phyloP scores from a whole-genome alignment of 2,329 filamentous ascomycete genomes.

The Monosporascus sp. region DNA sequence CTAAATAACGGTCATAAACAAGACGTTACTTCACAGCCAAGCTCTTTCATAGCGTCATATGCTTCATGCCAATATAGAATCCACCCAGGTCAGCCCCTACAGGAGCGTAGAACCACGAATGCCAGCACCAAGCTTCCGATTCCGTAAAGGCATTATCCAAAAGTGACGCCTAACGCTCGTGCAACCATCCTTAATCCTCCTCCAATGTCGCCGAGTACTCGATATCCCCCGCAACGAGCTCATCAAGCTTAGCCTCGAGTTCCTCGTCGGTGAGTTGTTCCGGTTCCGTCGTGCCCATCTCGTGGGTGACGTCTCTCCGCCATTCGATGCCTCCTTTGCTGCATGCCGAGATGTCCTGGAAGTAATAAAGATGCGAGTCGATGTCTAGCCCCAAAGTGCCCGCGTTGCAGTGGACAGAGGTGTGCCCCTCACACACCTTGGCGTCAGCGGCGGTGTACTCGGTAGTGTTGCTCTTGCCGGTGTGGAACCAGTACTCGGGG shows the following conservation, averaged over 20 bases:
- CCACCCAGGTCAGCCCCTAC: too few relatives aligned
- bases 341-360: conserved; percentile 40
- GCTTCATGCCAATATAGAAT: too few relatives aligned
- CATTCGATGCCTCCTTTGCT: conserved; percentile 17
- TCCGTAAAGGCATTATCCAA: neutral
- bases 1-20: too few relatives aligned
- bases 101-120: too few relatives aligned
- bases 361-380: conserved; percentile 44
- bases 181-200: neutral
- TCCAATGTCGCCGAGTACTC: conserved; percentile 4
- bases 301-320: conserved; percentile 12
- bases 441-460: conserved; percentile 36
- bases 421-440: conserved; percentile 42
- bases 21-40: too few relatives aligned
- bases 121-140: too few relatives aligned
- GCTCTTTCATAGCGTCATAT: too few relatives aligned
- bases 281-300: conserved; percentile 15
- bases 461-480: conserved; percentile 26
- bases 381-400: conserved; percentile 40
- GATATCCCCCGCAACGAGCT: conserved; percentile 20
- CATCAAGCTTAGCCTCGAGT: conserved; percentile 18
- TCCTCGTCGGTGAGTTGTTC: conserved; percentile 18
- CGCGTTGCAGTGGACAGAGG: conserved; percentile 47
- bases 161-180: neutral
- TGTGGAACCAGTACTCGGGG: conserved; percentile 62